Base-by-base conservation (phyloP, 345 rosid species). In the Eucalyptus camaldulensis region DNA sequence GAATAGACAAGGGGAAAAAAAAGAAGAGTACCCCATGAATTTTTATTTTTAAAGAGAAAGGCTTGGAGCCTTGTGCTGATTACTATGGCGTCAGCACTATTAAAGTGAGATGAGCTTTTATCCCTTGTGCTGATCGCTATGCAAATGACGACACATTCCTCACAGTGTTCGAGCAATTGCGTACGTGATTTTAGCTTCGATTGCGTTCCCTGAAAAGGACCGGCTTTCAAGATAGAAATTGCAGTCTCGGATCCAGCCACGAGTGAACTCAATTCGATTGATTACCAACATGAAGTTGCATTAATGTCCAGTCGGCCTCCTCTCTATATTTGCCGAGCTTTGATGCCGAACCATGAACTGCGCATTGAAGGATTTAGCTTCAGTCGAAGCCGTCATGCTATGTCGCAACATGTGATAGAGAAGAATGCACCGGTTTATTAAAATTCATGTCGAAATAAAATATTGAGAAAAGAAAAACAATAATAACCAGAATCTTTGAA, bases 301-400 rank as follows among this genome's bases (percentile, higher is more conserved):
- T 53, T 53, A 53, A 53, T 21, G 10, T 53, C 58, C 58, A 53
- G 25, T 53, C 58, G 25, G 25, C 58, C 58, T 21, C 58, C 58
- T 21, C 58, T 53, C 25, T 53, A 53, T 53, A 53, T 53, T 53
- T 21, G 58, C 25, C 5, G 0, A 19, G 58, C 4, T 53, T 19
- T 2, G 1, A 8, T 53, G 24, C 58, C 4, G 2, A 19, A 53
- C 24, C 5, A 2, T 19, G 10, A 5, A 53, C 21, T 19, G 5
- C 1, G 2, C 58, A 53, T 53, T 8, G 58, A 4, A 53, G 25
- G 2, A 53, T 53, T 53, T 53, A 53, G 25, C 25, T 53, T 53
- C 10, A 21, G 5, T 53, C 1, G 10, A 53, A 53, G 58, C 25
- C 5, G 1, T 21, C 25, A 8, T 53, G 58, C 25, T 2, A 4